phyloP scores from a whole-genome alignment of 768 basidiomycete species.

The Amanita rimosa region DNA sequence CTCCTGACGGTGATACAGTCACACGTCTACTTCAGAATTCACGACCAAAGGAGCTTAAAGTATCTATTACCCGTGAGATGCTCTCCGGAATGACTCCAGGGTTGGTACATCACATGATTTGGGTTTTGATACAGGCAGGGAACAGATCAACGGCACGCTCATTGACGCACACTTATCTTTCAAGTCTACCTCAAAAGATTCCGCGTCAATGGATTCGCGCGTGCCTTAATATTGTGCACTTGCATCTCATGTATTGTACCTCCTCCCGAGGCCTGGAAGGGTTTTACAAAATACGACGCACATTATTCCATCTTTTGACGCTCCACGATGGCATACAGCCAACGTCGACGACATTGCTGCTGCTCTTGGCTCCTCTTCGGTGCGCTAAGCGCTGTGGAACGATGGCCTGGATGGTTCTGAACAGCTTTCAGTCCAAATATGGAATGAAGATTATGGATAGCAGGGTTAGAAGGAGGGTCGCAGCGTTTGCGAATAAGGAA shows the following conservation, averaged over 20 bases:
- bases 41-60: conserved; percentile 30
- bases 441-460: conserved; percentile 43
- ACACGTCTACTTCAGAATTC: conserved; percentile 16
- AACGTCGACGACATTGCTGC: conserved; percentile 44
- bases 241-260: conserved; percentile 28
- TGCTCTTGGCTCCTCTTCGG: conserved; percentile 43
- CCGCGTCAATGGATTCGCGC: conserved; percentile 18
- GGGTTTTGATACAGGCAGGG: conserved; percentile 31
- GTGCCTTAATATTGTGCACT: conserved; percentile 46
- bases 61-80: conserved; percentile 22
- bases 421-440: conserved; percentile 41
- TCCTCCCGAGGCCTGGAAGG: conserved; percentile 25
- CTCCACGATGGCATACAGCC: conserved; percentile 42
- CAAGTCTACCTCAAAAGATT: conserved; percentile 32
- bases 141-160: conserved; percentile 27
- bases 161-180: conserved; percentile 38
- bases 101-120: conserved; percentile 33
- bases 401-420: conserved; percentile 33
- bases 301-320: conserved; percentile 31
- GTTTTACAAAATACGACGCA: conserved; percentile 32
- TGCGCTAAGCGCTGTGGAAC: conserved; percentile 41
- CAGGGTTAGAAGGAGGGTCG: conserved; percentile 48
- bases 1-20: background rate
- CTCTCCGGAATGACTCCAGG: conserved; percentile 26
- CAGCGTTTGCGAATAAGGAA: conserved; percentile 51